phyloP scores from a whole-genome alignment of 208 protist species.

The Wallacemonas sp. region DNA sequence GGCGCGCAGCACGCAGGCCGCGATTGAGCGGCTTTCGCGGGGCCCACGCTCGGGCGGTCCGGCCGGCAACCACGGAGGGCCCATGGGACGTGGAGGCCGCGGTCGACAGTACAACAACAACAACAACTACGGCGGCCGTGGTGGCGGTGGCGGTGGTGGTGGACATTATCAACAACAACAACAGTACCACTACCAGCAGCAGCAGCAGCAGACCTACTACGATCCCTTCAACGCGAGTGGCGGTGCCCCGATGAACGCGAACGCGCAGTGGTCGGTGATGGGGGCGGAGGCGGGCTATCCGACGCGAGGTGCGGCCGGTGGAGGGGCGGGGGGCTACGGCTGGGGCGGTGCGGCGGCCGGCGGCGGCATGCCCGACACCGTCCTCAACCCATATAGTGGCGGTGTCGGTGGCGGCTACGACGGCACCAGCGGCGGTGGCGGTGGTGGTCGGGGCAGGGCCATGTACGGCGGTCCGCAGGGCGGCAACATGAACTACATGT shows the following conservation, averaged over 20 bases:
- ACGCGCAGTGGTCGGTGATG: conserved; percentile 5
- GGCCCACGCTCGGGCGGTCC: conserved; percentile 18
- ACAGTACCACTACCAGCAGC: background rate
- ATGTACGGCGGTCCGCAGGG: background rate
- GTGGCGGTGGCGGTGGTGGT: conserved; percentile 14
- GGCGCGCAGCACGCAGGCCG: conserved; percentile 23
- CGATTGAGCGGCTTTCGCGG: conserved; percentile 25
- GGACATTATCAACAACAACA: background rate
- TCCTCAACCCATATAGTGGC: background rate
- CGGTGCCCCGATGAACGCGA: too few species aligned
- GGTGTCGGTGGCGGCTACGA: background rate
- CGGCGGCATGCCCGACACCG: background rate
- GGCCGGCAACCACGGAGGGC: conserved; percentile 12
- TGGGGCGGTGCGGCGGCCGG: too few species aligned
- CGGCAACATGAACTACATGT: background rate
- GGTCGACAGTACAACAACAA: conserved; percentile 23
- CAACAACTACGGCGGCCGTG: conserved; percentile 24
- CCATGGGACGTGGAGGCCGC: conserved; percentile 9
- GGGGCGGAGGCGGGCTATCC: background rate
- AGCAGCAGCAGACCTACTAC: conserved; percentile 4
- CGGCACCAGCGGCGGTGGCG: background rate
- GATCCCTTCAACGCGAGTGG: conserved; percentile 5
- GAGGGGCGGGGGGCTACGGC: too few species aligned
- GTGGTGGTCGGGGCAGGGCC: background rate
- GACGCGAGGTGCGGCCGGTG: background rate